Evolutionary conservation across 768 basidiomycete genomes (phyloP), one percentile per base, ranked within the genome.

Genomic region (Suillus occidentalis): DNA sequence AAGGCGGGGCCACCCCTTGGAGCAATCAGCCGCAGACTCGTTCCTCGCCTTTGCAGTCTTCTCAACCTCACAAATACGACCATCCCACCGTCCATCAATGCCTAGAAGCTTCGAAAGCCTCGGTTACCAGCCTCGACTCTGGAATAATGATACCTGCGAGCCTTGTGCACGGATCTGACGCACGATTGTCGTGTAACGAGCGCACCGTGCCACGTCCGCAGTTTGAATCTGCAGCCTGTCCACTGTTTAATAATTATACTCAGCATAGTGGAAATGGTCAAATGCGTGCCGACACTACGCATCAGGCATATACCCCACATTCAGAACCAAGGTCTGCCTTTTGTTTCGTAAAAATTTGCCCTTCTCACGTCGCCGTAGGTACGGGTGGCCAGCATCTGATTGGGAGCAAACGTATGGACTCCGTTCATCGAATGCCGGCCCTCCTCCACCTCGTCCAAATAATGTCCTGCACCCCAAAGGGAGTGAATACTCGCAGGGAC

Each of bases 341-440:
- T 16, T 12, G 0, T 36, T 20, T 42, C 18, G 9, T 28, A 20
- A 4, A 59, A 31, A 20, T 3, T 42, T 13, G 1, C 10, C 20
- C 58, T 42, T 20, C 58, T 59, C 39, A 59, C 7, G 25, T 13
- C 18, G 25, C 20, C 22, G 2, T 31, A 55, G 65, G 43, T 72
- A 68, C 42, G 42, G 20, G 22, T 49, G 56, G 57, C 10, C 62
- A 67, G 66, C 65, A n/a, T 62, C 62, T 25, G 71, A 73, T 43
- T 73, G 72, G 72, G 52, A 67, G n/a, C 59, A 61, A 12, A 61
- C 64, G 60, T 67, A 67, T 61, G 63, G 63, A 47, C 62, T 58
- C 39, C 58, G 58, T 45, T 45, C 56, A 34, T 28, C 31, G 13
- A 45, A 22, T 34, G n/a, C 18, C 36, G 60, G 37, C 40, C 18